Conservation (phyloP, 176 grass and related monocot species). For the Musa schizocarpa region DNA sequence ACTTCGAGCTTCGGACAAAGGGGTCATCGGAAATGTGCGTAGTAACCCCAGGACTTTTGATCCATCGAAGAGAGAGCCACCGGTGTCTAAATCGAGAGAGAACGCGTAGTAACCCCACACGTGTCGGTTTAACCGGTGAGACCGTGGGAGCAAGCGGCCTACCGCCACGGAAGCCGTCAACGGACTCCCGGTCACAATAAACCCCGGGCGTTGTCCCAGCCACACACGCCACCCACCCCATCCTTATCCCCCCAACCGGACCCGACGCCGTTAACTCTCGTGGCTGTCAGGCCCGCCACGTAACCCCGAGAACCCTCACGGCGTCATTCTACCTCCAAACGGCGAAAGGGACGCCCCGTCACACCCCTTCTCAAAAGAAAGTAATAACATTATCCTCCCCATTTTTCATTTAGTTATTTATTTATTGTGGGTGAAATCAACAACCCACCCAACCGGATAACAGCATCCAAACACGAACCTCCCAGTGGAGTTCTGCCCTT, state of each 20-base stretch:
- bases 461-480: slow-evolving; percentile 7
- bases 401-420: too few relatives aligned
- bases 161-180: neutral
- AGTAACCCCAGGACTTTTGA: too few relatives aligned
- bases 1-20: too few relatives aligned
- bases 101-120: neutral
- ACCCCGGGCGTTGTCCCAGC: neutral
- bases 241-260: slow-evolving; percentile 25
- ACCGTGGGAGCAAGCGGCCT: neutral
- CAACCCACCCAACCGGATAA: slow-evolving; percentile 7
- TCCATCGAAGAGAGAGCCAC: too few relatives aligned
- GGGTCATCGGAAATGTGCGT: too few relatives aligned
- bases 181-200: slow-evolving; percentile 2
- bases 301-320: neutral
- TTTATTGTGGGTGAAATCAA: too few relatives aligned
- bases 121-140: neutral
- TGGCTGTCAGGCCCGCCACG: slow-evolving; percentile 26
- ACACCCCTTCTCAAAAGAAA: too few relatives aligned
- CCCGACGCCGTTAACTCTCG: slow-evolving; percentile 26
- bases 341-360: too few relatives aligned
- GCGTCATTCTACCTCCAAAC: neutral
- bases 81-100: too few relatives aligned
- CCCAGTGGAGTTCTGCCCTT: neutral
- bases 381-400: too few relatives aligned
- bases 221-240: neutral